Percentiles rank a stretch among this genome's conserved stretches.
Conservation (phyloP, 108 stramenopile species). For the Nitzschia putrida region DNA sequence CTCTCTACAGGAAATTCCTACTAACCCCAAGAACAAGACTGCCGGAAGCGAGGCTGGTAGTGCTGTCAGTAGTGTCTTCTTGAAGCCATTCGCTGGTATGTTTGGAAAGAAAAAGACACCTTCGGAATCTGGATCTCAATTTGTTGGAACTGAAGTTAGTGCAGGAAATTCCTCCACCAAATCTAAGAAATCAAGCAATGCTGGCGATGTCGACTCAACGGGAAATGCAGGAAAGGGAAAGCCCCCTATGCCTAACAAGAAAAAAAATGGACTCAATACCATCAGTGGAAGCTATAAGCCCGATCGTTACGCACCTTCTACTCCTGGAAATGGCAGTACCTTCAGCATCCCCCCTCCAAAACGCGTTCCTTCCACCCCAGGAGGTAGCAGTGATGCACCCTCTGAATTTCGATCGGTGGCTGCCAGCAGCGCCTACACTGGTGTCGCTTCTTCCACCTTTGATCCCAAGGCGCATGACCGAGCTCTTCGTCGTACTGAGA, state of each 20-base stretch:
- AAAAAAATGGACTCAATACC: constrained; percentile 19
- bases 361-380: constrained; percentile 30
- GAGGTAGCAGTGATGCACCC: constrained; percentile 2
- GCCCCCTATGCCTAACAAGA: constrained; percentile 28
- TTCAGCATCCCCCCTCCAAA: constrained; percentile 40
- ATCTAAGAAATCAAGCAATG: not conserved
- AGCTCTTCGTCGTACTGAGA: constrained; percentile 19
- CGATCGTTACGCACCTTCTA: constrained; percentile 13
- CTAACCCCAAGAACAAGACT: too few species aligned
- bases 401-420: constrained; percentile 37
- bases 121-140: constrained; percentile 13
- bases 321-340: constrained; percentile 23
- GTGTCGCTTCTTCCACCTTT: constrained; percentile 43
- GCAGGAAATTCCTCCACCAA: not conserved
- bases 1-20: too few species aligned
- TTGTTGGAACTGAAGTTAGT: not conserved
- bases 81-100: constrained; percentile 30
- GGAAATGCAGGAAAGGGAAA: constrained; percentile 11
- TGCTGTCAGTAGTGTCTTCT: constrained; percentile 31
- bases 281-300: constrained; percentile 6
- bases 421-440: constrained; percentile 25
- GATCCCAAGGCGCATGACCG: constrained; percentile 35
- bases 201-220: not conserved
- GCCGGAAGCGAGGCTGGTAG: constrained; percentile 37
- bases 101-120: constrained; percentile 24